A percentile compares a stretch with the other conserved stretches of the same genome.
These are phyloP conservation scores for Yarrowia sp. DNA, from an alignment of 805 yeast species.

Conservation along the genomic window DNA sequence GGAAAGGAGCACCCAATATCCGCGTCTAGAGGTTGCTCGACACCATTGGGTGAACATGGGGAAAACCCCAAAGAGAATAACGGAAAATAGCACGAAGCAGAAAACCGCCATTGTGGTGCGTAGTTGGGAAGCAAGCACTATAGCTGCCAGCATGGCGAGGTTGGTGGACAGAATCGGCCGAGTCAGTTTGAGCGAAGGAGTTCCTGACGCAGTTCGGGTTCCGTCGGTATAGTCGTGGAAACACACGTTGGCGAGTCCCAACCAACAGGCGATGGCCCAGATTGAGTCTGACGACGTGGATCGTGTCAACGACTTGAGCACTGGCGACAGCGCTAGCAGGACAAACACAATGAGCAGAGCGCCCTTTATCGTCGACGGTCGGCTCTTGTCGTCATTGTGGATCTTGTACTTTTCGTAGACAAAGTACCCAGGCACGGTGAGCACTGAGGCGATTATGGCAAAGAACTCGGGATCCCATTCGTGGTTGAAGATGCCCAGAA, in stretches of 20 bases:
- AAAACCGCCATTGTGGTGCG: slow-evolving; percentile 72
- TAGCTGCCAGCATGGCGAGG: slow-evolving; percentile 76
- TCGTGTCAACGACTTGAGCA: slow-evolving; percentile 78
- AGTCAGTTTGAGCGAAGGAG: slow-evolving; percentile 24
- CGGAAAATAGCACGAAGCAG: slow-evolving; percentile 71
- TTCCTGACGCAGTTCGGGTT: slow-evolving; percentile 30
- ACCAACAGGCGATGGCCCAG: slow-evolving; percentile 85
- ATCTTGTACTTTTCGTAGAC: slow-evolving; percentile 31
- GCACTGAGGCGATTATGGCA: slow-evolving; percentile 33
- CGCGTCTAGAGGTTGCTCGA: slow-evolving; percentile 39
- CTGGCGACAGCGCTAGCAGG: slow-evolving; percentile 79
- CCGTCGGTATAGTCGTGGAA: slow-evolving; percentile 56
- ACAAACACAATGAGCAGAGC: slow-evolving; percentile 65
- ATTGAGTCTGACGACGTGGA: slow-evolving; percentile 92
- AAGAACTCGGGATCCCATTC: slow-evolving; percentile 36
- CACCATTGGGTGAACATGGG: slow-evolving; percentile 67
- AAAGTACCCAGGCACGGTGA: slow-evolving; percentile 35
- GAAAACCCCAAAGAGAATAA: slow-evolving; percentile 65
- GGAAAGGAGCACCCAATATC: slow-evolving; percentile 35
- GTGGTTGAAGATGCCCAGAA: slow-evolving; percentile 48
- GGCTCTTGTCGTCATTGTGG: slow-evolving; percentile 9
- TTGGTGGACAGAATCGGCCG: slow-evolving; percentile 71
- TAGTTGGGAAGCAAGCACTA: slow-evolving; percentile 86
- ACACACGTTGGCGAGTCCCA: slow-evolving; percentile 63
- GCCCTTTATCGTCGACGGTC: slow-evolving; percentile 51